phyloP scores from a whole-genome alignment of 2,329 filamentous ascomycete genomes.

The Pseudogymnoascus sp. region DNA sequence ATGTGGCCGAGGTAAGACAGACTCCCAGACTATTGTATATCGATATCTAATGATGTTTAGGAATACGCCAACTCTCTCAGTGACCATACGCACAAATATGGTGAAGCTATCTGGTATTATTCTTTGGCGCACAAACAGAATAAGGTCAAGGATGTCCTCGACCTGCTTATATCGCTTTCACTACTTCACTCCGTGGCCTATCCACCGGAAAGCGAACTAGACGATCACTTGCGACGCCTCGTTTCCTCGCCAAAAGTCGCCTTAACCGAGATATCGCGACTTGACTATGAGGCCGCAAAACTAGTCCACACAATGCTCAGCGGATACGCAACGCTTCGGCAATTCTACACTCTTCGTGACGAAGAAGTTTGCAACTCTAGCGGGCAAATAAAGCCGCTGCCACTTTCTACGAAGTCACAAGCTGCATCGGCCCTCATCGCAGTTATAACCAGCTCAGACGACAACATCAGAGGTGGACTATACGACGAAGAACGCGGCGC shows the following conservation, averaged over 20 bases:
- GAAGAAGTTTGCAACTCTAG: slow-evolving; percentile 38
- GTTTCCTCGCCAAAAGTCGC: slow-evolving; percentile 63
- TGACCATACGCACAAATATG: slow-evolving; percentile 66
- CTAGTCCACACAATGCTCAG: slow-evolving; percentile 79
- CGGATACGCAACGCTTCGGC: slow-evolving; percentile 83
- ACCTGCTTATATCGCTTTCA: slow-evolving; percentile 79
- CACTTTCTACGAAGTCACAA: slow-evolving; percentile 55
- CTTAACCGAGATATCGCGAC: slow-evolving; percentile 60
- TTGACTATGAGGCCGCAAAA: slow-evolving; percentile 73
- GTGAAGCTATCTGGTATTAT: slow-evolving; percentile 83
- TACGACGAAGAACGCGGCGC: slow-evolving; percentile 74
- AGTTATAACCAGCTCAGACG: slow-evolving; percentile 77
- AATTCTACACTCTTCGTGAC: slow-evolving; percentile 86
- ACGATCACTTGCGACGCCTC: slow-evolving; percentile 60
- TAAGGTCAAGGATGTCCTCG: slow-evolving; percentile 78
- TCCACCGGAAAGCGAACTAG: slow-evolving; percentile 62
- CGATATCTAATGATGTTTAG: slow-evolving; percentile 39
- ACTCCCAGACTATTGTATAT: neutral
- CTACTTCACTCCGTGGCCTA: slow-evolving; percentile 77
- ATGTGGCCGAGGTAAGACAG: slow-evolving; percentile 66
- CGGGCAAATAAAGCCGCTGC: slow-evolving; percentile 30
- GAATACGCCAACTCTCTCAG: slow-evolving; percentile 74
- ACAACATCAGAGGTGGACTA: slow-evolving; percentile 84
- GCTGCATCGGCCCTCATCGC: slow-evolving; percentile 68
- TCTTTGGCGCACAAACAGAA: slow-evolving; percentile 69